Conservation (phyloP, 352 stramenopile species). For the Globisporangium lucens region DNA sequence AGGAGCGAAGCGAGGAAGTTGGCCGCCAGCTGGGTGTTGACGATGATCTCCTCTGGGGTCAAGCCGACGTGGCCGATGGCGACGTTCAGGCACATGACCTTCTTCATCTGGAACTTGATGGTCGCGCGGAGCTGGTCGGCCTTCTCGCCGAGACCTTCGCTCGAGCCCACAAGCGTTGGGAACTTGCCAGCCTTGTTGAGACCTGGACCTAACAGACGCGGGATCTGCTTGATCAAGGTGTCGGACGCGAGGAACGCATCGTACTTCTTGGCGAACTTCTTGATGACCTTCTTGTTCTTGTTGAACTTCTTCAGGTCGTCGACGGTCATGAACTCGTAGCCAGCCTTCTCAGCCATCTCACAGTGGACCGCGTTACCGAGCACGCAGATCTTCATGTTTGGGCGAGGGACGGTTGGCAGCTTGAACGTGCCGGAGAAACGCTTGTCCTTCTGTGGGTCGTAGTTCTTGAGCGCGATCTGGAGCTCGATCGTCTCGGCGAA, state of each 20-base stretch:
- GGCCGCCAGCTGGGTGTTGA: constrained; percentile 97
- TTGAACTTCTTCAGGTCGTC: constrained; percentile 99
- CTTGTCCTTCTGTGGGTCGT: constrained; percentile 99
- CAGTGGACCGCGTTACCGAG: constrained; percentile 99
- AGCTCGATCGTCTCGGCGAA: constrained; percentile 99
- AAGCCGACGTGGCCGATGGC: constrained; percentile 97
- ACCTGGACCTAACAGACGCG: constrained; percentile 98
- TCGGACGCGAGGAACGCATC: constrained; percentile 99
- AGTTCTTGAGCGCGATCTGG: constrained; percentile 99
- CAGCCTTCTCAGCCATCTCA: constrained; percentile 97
- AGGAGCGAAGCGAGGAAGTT: constrained; percentile 99
- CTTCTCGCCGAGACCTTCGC: constrained; percentile 97
- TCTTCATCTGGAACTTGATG: constrained; percentile 99
- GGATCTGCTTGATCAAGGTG: constrained; percentile 99
- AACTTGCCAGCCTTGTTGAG: constrained; percentile 99
- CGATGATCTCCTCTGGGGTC: constrained; percentile 93
- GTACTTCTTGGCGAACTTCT: constrained; percentile 99
- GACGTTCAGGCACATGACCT: constrained; percentile 99
- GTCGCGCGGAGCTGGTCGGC: constrained; percentile 96
- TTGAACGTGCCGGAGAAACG: constrained; percentile 99
- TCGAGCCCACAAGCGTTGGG: constrained; percentile 94
- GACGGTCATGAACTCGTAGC: constrained; percentile 98
- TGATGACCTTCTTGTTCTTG: constrained; percentile 99
- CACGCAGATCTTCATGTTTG: constrained; percentile 97
- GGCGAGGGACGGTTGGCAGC: constrained; percentile 94